A percentile compares a stretch with the other conserved stretches of the same genome.
Evolutionary conservation across 208 protist species (phyloP).

Genomic region (Leptomonas seymouri): DNA sequence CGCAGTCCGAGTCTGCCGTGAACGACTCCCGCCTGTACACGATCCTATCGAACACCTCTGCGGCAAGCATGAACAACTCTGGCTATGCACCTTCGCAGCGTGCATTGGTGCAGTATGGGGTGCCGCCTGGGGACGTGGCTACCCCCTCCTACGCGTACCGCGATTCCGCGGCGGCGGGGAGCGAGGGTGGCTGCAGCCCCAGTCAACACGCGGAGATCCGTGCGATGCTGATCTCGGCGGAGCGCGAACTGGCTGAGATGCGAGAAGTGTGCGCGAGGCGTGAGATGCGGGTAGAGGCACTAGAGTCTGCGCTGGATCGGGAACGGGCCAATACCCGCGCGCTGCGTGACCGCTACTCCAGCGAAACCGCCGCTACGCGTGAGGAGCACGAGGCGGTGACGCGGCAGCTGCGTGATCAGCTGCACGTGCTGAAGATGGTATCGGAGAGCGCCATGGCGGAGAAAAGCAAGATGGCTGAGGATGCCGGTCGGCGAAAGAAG

Average conservation of each 20-base stretch:
- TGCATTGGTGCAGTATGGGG: constrained; percentile 35
- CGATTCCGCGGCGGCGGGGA: constrained; percentile 13
- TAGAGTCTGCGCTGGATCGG: constrained; percentile 62
- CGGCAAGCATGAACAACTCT: constrained; percentile 36
- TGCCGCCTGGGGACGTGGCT: constrained; percentile 1
- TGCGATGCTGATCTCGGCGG: constrained; percentile 66
- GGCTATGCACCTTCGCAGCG: constrained; percentile 33
- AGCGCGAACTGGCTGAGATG: constrained; percentile 74
- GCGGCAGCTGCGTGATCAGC: constrained; percentile 79
- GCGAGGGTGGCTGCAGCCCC: constrained; percentile 30
- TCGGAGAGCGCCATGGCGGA: constrained; percentile 79
- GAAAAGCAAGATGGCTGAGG: constrained; percentile 57
- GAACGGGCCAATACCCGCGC: constrained; percentile 48
- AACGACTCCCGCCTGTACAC: constrained; percentile 18
- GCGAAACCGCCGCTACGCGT: constrained; percentile 45
- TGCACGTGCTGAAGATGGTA: constrained; percentile 73
- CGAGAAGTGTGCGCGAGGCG: constrained; percentile 60
- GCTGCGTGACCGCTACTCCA: constrained; percentile 46
- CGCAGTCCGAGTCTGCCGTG: neutral
- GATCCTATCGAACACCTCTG: neutral
- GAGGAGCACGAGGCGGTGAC: constrained; percentile 70
- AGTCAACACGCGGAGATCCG: constrained; percentile 59
- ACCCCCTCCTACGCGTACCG: constrained; percentile 18
- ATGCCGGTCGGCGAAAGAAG: constrained; percentile 65
- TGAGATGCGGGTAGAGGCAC: constrained; percentile 49